Conservation (phyloP, 805 yeast species). For the Barnettozyma botsteinii region DNA sequence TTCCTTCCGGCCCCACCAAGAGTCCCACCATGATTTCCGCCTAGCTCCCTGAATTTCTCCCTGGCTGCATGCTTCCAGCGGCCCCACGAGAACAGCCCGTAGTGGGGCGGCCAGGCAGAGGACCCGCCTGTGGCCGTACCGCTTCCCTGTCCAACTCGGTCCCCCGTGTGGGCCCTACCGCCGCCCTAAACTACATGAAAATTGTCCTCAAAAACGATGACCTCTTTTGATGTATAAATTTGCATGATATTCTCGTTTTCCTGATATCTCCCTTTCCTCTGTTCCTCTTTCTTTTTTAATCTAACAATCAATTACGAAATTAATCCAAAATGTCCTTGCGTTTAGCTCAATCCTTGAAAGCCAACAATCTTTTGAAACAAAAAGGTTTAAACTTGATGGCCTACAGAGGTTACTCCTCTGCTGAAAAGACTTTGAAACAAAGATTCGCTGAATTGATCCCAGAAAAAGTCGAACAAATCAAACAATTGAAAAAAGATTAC, state of each 20-base stretch:
- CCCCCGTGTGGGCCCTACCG: too few relatives aligned
- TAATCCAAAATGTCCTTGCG: constrained; percentile 9
- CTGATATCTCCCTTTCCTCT: neutral
- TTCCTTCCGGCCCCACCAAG: neutral
- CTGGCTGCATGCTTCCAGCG: constrained; percentile 7
- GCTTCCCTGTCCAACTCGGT: too few relatives aligned
- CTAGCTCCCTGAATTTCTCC: neutral
- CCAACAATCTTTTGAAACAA: constrained; percentile 6
- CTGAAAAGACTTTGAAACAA: constrained; percentile 75
- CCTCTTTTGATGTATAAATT: constrained; percentile 3
- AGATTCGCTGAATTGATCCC: constrained; percentile 91
- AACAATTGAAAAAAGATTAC: constrained; percentile 77
- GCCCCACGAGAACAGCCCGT: neutral
- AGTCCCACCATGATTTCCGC: constrained; percentile 1
- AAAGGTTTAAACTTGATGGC: constrained; percentile 13
- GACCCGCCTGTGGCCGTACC: too few relatives aligned
- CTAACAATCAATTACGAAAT: neutral
- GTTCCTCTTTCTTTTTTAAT: neutral
- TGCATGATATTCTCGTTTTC: neutral
- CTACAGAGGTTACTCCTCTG: constrained; percentile 23
- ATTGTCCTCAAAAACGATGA: neutral
- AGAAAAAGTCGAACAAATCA: constrained; percentile 85
- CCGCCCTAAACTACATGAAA: neutral
- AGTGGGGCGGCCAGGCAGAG: neutral
- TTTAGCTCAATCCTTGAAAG: constrained; percentile 9